phyloP scores from a whole-genome alignment of 2,329 filamentous ascomycete genomes.

The Aphanoascus verrucosus region DNA sequence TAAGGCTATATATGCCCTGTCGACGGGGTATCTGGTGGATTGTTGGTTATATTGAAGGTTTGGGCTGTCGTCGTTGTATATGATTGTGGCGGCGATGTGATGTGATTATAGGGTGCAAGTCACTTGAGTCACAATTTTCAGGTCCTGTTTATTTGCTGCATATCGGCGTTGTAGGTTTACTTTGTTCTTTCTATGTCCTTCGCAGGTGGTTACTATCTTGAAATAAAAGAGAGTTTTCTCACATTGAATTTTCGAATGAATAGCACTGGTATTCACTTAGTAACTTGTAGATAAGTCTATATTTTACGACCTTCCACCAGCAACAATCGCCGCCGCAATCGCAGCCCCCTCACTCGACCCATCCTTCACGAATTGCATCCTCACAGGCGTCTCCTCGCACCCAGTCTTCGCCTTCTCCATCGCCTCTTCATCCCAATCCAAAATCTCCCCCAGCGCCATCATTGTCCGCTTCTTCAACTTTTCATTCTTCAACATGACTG shows the following conservation, averaged over 20 bases:
- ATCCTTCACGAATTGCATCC: constrained; percentile 84
- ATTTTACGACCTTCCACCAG: neutral
- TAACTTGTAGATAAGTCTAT: too few species aligned
- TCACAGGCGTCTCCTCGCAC: constrained; percentile 61
- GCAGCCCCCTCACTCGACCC: constrained; percentile 92
- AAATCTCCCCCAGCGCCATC: constrained; percentile 79
- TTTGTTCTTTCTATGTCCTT: too few species aligned
- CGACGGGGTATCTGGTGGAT: constrained; percentile 23
- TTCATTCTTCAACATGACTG: constrained; percentile 98
- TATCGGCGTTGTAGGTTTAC: too few species aligned
- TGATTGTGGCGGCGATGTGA: constrained; percentile 41
- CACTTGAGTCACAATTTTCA: constrained; percentile 4
- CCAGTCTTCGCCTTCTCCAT: constrained; percentile 50
- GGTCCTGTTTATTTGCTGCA: too few species aligned
- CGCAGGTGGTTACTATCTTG: too few species aligned
- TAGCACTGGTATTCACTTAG: too few species aligned
- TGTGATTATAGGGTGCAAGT: constrained; percentile 56
- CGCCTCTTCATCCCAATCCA: constrained; percentile 59
- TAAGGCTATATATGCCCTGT: constrained; percentile 22
- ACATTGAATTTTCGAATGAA: too few species aligned
- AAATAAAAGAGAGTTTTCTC: too few species aligned
- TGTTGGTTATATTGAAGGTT: constrained; percentile 3
- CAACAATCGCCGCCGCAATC: constrained; percentile 64
- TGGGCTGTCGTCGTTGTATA: neutral
- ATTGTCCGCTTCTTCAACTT: constrained; percentile 92